Evolutionary conservation across 2,329 filamentous ascomycete genomes (phyloP).

Genomic region (Pseudogymnoascus sp.): DNA sequence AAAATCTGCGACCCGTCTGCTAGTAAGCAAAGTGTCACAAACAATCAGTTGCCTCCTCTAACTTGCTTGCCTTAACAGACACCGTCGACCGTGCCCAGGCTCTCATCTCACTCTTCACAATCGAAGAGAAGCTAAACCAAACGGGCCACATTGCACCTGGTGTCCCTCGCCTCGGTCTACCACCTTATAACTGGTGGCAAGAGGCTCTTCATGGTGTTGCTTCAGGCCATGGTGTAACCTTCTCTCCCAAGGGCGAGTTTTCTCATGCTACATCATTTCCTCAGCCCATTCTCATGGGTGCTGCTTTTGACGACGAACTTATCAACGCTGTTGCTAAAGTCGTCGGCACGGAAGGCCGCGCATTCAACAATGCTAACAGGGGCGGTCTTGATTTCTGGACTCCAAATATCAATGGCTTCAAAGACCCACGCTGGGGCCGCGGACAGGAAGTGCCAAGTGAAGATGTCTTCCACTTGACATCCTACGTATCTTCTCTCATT

Average conservation of each 20-base stretch:
- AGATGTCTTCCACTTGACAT: conserved; percentile 41
- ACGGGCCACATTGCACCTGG: too few species aligned
- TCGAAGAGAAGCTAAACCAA: too few species aligned
- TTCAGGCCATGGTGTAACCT: conserved; percentile 44
- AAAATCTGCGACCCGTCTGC: too few species aligned
- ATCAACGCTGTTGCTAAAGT: conserved; percentile 48
- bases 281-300: conserved; percentile 52
- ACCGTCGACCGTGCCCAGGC: too few species aligned
- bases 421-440: conserved; percentile 55
- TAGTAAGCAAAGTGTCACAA: too few species aligned
- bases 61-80: too few species aligned
- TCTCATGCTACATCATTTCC: conserved; percentile 58
- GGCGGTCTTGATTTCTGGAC: conserved; percentile 54
- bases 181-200: conserved; percentile 50
- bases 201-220: conserved; percentile 57
- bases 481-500: conserved; percentile 45
- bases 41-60: too few species aligned
- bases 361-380: conserved; percentile 53
- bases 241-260: conserved; percentile 44
- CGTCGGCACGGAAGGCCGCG: conserved; percentile 52
- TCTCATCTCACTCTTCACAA: too few species aligned
- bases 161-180: too few species aligned
- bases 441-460: conserved; percentile 54
- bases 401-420: conserved; percentile 59
- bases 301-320: conserved; percentile 56